These are phyloP conservation scores for Venturia effusa DNA, from an alignment of 2,329 filamentous ascomycete genomes.

Conservation along the genomic window DNA sequence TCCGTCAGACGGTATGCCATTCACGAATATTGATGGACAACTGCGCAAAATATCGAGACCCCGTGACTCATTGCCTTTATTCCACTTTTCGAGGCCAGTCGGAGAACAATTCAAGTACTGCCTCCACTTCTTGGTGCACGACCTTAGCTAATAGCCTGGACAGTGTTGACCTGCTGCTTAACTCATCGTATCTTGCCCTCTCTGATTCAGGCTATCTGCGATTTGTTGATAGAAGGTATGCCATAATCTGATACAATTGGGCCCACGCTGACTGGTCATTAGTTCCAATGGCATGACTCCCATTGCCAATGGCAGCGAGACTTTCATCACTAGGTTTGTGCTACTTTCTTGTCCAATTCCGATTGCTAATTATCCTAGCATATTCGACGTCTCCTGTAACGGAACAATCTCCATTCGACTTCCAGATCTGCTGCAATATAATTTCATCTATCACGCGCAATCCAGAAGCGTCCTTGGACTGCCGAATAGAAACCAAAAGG, in stretches of 20 bases:
- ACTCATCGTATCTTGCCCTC: neutral
- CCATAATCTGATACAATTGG: neutral
- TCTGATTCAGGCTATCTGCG: constrained; percentile 3
- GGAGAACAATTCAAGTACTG: neutral
- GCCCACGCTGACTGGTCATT: neutral
- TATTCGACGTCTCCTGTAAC: constrained; percentile 1
- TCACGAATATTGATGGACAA: constrained; percentile 3
- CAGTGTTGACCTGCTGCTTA: neutral
- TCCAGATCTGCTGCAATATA: constrained; percentile 2
- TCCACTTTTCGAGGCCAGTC: neutral
- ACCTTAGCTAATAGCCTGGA: neutral
- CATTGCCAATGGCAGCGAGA: neutral
- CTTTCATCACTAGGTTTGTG: neutral
- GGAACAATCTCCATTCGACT: neutral
- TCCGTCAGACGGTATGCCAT: constrained; percentile 6
- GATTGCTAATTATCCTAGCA: neutral
- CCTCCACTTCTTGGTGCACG: neutral
- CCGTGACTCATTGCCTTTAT: neutral
- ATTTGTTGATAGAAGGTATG: neutral
- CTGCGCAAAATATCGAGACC: neutral
- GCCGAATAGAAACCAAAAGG: neutral
- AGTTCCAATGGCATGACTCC: neutral
- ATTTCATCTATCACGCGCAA: neutral
- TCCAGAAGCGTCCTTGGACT: neutral
- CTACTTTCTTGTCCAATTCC: neutral